Base-by-base conservation (phyloP, 176 grass and related monocot species). In the Cenchrus americanus region DNA sequence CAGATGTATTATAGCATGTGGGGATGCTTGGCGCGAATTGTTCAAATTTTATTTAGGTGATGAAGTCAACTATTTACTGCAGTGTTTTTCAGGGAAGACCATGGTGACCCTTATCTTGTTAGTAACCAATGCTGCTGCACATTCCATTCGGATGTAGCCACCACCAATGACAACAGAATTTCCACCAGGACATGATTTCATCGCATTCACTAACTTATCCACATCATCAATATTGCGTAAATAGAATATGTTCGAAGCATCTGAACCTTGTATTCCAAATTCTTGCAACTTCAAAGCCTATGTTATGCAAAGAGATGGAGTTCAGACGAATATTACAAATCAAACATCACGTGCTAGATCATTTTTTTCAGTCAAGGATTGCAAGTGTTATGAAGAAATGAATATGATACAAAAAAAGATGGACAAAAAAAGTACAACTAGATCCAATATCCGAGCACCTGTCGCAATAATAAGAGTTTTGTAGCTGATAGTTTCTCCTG, bases 81-180 rank as follows among this genome's bases (percentile, higher is more conserved):
- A 98, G 77, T 98, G 96, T 71, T 88, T 91, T 80, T 94, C 93
- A 81, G 96, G 96, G 51, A 98, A 98, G 77, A 98, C 91, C 91
- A 95, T 92, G 80, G 91, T 94, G 64, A 90, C 91, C 85, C 88
- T 95, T 82, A 98, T 92, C 75, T 82, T 87, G 68, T 98, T 95
- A 70, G 87, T 94, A 62, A 93, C 91, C 62, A 98, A 80, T 51
- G 96, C 96, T 66, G 96, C 93, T 78, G 96, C 86, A 75, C 91
- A 98, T 87, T 98, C 96, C 96, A 98, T 94, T 64, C 96, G 93
- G 53, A 96, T 96, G 78, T 96, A 98, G 43, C 96, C 96, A 80
- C 96, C 96, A 83, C 96, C 96, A 49, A 98, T 95, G 55, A 98
- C 89, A 75, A 98, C 93, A 84, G 93, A 91, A 79, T 91, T 92